Evolutionary conservation across 2,329 filamentous ascomycete genomes (phyloP), one percentile per base, ranked within the genome.

Genomic region (Trichoderma gracile): DNA sequence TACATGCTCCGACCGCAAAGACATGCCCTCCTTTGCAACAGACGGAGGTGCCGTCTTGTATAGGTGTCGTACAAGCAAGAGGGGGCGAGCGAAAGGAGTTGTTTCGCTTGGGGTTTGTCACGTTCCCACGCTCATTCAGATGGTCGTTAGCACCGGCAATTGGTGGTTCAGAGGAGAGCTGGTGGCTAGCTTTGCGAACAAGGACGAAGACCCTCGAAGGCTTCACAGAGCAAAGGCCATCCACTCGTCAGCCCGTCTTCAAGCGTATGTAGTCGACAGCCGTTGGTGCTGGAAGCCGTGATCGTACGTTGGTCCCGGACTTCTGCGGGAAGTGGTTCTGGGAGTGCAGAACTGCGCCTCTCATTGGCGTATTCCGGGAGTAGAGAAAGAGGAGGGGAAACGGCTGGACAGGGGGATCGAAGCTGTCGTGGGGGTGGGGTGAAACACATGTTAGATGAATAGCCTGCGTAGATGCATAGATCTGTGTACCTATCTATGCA

Each of bases 311-410:
- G 49, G 49, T 43, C 40, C 38, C 21, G 40, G 17, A 9, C 45
- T 14, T 46, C 42, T 59, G 59, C 47, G 59, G 38, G 49, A 49
- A 62, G 58, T 42, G n/a, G 40, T 38, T 46, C 50, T 52, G 33
- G 47, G 7, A 38, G 43, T 52, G n/a, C 27, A 30, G 53, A 56
- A 30, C n/a, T 38, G 27, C 27, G 27, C 15, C 56, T 30, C 3
- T 23, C 30, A 59, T 38, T 40, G 30, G 21, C 25, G 33, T 38
- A 38, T 14, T 14, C 19, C 19, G 17, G 43, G 15, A 40, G 43
- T 40, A 23, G 19, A 23, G 23, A 27, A 42, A 56, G 27, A 25
- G 38, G 23, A 25, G 46, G 23, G 46, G 40, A 52, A 52, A 52
- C 49, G 33, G 49, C 19, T 52, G 12, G 49, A 52, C 49, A 52